Evolutionary conservation across 1,139 yeast genomes (phyloP).

Genomic region (Kodamaea ohmeri): DNA sequence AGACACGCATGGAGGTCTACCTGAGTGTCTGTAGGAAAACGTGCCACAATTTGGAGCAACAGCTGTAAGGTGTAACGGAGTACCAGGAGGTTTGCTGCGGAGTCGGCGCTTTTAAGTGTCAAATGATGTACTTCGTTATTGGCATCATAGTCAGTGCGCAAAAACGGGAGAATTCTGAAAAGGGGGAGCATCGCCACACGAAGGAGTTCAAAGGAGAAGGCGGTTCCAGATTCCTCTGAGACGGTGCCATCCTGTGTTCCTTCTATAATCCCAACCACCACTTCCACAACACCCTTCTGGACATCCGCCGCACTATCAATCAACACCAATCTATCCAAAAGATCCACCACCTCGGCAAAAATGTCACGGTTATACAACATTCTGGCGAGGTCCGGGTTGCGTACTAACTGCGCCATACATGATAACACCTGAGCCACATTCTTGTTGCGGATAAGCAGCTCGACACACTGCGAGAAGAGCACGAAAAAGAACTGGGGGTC

Average conservation of each 20-base stretch:
- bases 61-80: conserved; percentile 53
- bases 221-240: too few species aligned
- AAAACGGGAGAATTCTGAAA: conserved; percentile 57
- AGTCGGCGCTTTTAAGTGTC: conserved; percentile 32
- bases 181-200: conserved; percentile 70
- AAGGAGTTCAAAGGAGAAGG: conserved; percentile 59
- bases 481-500: conserved; percentile 78
- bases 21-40: conserved; percentile 65
- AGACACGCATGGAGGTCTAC: conserved; percentile 70
- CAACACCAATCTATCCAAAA: conserved; percentile 69
- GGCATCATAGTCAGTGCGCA: conserved; percentile 46
- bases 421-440: conserved; percentile 44
- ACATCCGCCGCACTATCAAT: conserved; percentile 55
- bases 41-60: conserved; percentile 58
- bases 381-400: conserved; percentile 55
- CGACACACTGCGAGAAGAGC: conserved; percentile 80
- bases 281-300: conserved; percentile 23
- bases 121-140: conserved; percentile 32
- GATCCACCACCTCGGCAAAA: conserved; percentile 72
- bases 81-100: conserved; percentile 36
- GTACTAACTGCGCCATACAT: conserved; percentile 58
- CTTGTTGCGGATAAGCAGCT: conserved; percentile 55
- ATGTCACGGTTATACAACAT: conserved; percentile 65
- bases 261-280: neutral
- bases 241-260: neutral